These are phyloP conservation scores for Pythium guiyangense DNA, from an alignment of 352 stramenopile species.

Conservation along the genomic window DNA sequence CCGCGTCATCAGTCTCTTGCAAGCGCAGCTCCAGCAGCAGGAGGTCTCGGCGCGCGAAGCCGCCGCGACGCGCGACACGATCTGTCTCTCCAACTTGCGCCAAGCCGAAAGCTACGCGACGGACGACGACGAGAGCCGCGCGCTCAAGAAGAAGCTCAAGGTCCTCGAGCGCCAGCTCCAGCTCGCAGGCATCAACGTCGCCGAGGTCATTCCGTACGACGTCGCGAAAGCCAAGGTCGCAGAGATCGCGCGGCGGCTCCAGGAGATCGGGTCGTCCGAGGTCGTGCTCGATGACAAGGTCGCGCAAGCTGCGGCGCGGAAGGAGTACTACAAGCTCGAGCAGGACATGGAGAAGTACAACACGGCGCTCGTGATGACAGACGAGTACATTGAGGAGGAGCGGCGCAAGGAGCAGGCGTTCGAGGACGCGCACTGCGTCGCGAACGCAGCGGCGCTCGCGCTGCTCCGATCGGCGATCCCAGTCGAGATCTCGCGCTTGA, in stretches of 20 bases:
- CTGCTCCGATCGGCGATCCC: slow-evolving; percentile 72
- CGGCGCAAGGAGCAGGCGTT: slow-evolving; percentile 57
- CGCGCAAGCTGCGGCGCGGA: slow-evolving; percentile 40
- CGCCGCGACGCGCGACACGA: slow-evolving; percentile 44
- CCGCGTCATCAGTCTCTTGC: slow-evolving; percentile 45
- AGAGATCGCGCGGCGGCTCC: slow-evolving; percentile 75
- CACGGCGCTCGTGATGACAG: slow-evolving; percentile 83
- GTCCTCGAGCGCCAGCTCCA: slow-evolving; percentile 72
- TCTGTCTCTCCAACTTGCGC: slow-evolving; percentile 45
- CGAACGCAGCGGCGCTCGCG: slow-evolving; percentile 50
- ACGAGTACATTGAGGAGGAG: slow-evolving; percentile 88
- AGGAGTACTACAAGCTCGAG: slow-evolving; percentile 87
- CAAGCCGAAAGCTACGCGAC: slow-evolving; percentile 29
- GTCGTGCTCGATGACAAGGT: slow-evolving; percentile 43
- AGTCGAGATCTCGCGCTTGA: slow-evolving; percentile 76
- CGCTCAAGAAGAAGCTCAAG: slow-evolving; percentile 61
- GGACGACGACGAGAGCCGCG: slow-evolving; percentile 38
- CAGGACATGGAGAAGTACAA: slow-evolving; percentile 91
- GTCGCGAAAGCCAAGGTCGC: slow-evolving; percentile 70
- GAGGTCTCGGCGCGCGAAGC: slow-evolving; percentile 48
- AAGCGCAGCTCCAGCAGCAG: slow-evolving; percentile 54
- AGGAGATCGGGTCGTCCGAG: slow-evolving; percentile 80
- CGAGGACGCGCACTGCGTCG: slow-evolving; percentile 47
- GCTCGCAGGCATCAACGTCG: slow-evolving; percentile 73
- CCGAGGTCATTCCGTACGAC: slow-evolving; percentile 88